Conservation (phyloP, 805 yeast species). For the Saccharomycopsis sp. region DNA sequence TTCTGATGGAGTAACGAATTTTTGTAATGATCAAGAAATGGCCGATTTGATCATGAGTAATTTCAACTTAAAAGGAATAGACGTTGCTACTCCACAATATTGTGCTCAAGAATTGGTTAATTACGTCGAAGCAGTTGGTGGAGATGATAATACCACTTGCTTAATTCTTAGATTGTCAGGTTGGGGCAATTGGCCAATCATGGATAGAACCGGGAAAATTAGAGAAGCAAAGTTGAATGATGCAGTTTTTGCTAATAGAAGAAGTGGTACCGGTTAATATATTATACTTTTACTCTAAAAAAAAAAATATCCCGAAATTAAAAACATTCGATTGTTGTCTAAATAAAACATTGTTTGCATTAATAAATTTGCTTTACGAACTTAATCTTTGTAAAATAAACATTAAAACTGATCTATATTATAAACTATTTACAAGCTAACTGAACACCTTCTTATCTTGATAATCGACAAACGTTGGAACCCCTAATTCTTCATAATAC, state of each 20-base stretch:
- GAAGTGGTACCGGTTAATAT: constrained; percentile 6
- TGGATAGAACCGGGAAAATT: constrained; percentile 72
- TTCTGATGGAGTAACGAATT: constrained; percentile 81
- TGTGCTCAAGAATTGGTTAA: constrained; percentile 80
- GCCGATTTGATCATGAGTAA: constrained; percentile 77
- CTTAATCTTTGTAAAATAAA: too few species aligned
- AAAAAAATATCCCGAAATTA: too few species aligned
- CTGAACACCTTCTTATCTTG: neutral
- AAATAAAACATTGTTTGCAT: too few species aligned
- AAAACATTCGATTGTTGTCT: too few species aligned
- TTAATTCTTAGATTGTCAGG: constrained; percentile 68
- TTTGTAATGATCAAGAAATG: constrained; percentile 80
- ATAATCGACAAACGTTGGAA: neutral
- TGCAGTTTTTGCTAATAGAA: constrained; percentile 19
- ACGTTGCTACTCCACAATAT: constrained; percentile 68
- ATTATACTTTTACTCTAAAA: neutral
- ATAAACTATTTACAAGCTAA: neutral
- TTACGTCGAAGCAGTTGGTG: constrained; percentile 78
- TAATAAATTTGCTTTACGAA: too few species aligned
- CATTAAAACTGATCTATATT: too few species aligned
- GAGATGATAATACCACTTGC: constrained; percentile 95
- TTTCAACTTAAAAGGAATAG: constrained; percentile 46
- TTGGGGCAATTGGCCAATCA: constrained; percentile 90
- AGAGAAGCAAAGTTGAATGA: constrained; percentile 62
- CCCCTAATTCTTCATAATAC: constrained; percentile 32